Base-by-base conservation (phyloP, 2,329 filamentous ascomycete species). In the Claviceps monticola region DNA sequence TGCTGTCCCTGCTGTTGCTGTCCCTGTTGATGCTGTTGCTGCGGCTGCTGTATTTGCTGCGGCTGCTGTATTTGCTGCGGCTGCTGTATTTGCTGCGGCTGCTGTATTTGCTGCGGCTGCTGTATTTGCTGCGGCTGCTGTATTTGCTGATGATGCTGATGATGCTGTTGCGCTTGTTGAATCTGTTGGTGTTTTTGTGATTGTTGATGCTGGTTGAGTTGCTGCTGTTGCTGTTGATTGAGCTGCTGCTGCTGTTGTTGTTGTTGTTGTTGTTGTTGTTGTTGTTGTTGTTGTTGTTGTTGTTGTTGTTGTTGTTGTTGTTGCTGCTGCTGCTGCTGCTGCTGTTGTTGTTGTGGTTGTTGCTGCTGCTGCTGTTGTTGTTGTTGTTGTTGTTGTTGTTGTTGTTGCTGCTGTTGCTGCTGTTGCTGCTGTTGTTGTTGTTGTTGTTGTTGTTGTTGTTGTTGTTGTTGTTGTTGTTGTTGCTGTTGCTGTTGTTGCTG, bases 191-290 rank as follows among this genome's bases (percentile, higher is more conserved):
- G 51, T 19, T 50, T 46, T 2, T 46, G 52, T 5, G 58, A 60
- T 2, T 57, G 58, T 8, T 60, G 61, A 6, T 57, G 60, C 23
- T 54, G 54, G 3, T 52, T 43, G 9, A 48, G 53, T 3, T 64
- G 62, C 13, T 60, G 61, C 4, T 60, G 60, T 38, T 62, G 62
- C 46, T 63, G 62, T 37, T 66, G 66, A 16, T 66, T 9, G 26
- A 9, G 66, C n/a, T 66, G 66, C 7, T 59, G 61, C 2, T 60
- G 61, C 3, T 52, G 59, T 13, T 43, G 39, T 9, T 53, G 52
- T 9, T 55, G 52, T 2, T 58, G 60, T 1, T 64, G 65, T n/a
- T 68, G 66, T n/a, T 66, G 64, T 5, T 63, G 64, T 7, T 63
- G 66, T 16, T 59, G 58, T 14, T 46, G 52, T 2, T 46, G 52